Evolutionary conservation across 106 monocot genomes (phyloP), one percentile per base, ranked within the genome.

Genomic region (Allium fistulosum): DNA sequence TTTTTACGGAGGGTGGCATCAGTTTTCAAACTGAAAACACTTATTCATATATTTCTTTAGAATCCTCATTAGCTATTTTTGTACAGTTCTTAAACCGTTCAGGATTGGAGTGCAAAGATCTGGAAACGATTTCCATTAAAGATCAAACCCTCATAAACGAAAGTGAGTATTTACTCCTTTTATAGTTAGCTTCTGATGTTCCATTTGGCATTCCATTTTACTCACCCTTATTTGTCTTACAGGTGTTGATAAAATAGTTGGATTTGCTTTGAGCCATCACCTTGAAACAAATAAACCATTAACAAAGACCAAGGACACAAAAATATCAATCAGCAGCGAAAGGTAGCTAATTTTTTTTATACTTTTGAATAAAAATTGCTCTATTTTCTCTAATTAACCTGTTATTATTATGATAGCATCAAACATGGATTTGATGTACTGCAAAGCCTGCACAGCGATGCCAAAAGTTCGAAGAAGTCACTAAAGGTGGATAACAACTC

Each of bases 191-290:
- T 27, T 4, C 48, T 11, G 15, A 50, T 11, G 8, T 45, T 63
- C 16, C 15, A 8, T 28, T 50, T 45, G 9, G 26, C 26, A 1
- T 58, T 17, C 13, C 8, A 11, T 4, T 46, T 74, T 71, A 46
- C 17, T 53, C 67, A 7, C 51, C 70, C 4, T 28, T 8, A 22
- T 59, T 71, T 63, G 48, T 75, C 74, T 17, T 57, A 56, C 75
- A 89, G 88, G 76, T 77, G 77, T 89, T 63, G 88, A 89, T 69
- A 89, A 80, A 71, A 82, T 89, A 51, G 84, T 85, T 80, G 88
- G 88, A 69, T 89, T 84, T 72, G 81, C 88, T 72, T 63, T 89
- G 8, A 76, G 79, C 75, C 76, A 85, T 66, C 79, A 89, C 58
- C 80, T 89, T 57, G 82, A 80, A 71, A 73, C 71, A 50, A 62